Evolutionary conservation across 2,329 filamentous ascomycete genomes (phyloP), one percentile per base, ranked within the genome.

Genomic region (Talaromyces sp.): DNA sequence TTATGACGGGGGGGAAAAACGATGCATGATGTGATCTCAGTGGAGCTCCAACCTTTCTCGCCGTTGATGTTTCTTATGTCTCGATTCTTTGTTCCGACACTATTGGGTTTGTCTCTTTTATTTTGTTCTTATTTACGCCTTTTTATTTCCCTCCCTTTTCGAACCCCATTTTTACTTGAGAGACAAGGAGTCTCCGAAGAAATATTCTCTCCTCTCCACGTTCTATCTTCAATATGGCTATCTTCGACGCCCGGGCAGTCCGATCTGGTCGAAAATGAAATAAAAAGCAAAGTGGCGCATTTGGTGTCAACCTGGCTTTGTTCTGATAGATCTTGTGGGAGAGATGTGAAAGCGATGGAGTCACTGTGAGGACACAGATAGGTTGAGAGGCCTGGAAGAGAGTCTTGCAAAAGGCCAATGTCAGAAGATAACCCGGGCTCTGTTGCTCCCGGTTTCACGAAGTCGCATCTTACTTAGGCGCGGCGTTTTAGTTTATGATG

Each of bases 401-500:
- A 45, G 44, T 41, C 47, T 45, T 45, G 45, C 49, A 51, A 49
- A 44, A 54, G 48, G 43, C 47, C 40, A 27, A 47, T 48, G 45
- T 53, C 32, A 30, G 36, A 52, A 30, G 49, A 52, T 24, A 39
- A 19, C 19, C 47, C 41, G 44, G 48, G 49, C 29, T 35, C 20
- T 47, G 13, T 40, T 49, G 16, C 22, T 53, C 61, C 60, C 56
- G 52, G 54, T 52, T 64, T 67, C 58, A 67, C 55, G 65, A 68
- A 62, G 62, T 60, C 56, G 63, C 58, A 60, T 64, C 61, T 65
- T 58, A 56, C 48, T 48, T 57, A 51, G 54, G 57, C 56, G 58
- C 62, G 60, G 63, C 61, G 60, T 66, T 60, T n/a, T n/a, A n/a
- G 65, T 57, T 65, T 60, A 69, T 64, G 65, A 70, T 63, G 64